These are phyloP conservation scores for Onygenales sp. DNA, from an alignment of 2,329 filamentous ascomycete species.

Conservation along the genomic window DNA sequence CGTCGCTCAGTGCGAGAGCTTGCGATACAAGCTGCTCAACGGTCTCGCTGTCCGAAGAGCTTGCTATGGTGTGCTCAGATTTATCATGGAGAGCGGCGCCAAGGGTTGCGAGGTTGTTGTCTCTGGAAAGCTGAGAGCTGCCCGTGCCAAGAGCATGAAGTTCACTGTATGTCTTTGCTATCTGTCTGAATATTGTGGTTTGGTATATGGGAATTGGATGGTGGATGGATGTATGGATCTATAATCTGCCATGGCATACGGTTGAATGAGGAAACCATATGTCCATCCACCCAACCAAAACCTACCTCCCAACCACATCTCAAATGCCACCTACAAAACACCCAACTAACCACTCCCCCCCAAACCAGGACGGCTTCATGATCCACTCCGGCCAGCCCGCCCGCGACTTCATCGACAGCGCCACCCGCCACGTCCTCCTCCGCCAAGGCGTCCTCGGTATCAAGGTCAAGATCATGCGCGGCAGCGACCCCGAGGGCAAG, in stretches of 20 bases:
- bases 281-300: no score
- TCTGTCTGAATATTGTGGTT: background rate
- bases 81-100: slow-evolving; percentile 99
- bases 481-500: slow-evolving; percentile 99
- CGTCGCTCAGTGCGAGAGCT: slow-evolving; percentile 99
- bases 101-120: slow-evolving; percentile 99
- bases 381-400: slow-evolving; percentile 99
- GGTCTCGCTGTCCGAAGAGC: slow-evolving; percentile 96
- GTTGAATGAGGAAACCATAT: no score
- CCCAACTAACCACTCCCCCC: background rate
- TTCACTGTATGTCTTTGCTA: slow-evolving; percentile 65
- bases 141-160: slow-evolving; percentile 99
- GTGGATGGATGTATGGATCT: no score
- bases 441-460: slow-evolving; percentile 99
- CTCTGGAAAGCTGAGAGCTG: slow-evolving; percentile 96
- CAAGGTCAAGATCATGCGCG: slow-evolving; percentile 99
- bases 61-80: slow-evolving; percentile 99
- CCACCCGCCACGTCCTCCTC: slow-evolving; percentile 98
- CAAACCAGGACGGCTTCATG: slow-evolving; percentile 87
- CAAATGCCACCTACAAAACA: no score
- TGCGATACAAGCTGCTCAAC: slow-evolving; percentile 99
- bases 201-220: background rate
- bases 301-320: no score
- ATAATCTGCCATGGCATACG: no score
- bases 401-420: slow-evolving; percentile 98